Evolutionary conservation across 169 alveolate species (phyloP).

Genomic region (Theileria parva): DNA sequence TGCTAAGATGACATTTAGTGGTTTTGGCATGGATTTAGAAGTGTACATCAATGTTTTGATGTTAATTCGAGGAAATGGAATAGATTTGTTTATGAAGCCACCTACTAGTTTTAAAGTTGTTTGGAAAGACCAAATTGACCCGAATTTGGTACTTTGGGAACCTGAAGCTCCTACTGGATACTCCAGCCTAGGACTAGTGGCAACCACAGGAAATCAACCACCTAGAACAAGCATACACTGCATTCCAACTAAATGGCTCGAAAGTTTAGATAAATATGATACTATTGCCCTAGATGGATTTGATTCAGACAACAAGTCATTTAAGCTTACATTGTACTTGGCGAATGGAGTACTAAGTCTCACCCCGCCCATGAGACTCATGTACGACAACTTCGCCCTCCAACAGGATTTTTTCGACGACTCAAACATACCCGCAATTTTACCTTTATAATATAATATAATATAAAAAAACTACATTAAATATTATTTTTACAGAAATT

Average conservation of each 20-base stretch:
- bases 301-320: constrained; percentile 18
- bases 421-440: constrained; percentile 38
- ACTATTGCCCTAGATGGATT: constrained; percentile 41
- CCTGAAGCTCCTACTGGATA: constrained; percentile 58
- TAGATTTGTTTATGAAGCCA: constrained; percentile 8
- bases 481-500: no score
- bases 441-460: constrained; percentile 15
- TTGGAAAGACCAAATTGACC: constrained; percentile 52
- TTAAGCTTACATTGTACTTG: constrained; percentile 31
- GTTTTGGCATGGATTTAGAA: neutral
- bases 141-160: constrained; percentile 49
- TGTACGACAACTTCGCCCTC: constrained; percentile 42
- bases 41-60: constrained; percentile 7
- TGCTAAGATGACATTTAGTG: neutral
- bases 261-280: constrained; percentile 15
- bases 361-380: constrained; percentile 26
- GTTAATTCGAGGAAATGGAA: constrained; percentile 19
- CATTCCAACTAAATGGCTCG: constrained; percentile 55
- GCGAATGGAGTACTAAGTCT: constrained; percentile 34
- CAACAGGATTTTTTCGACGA: constrained; percentile 53
- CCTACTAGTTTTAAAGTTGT: constrained; percentile 31
- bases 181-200: constrained; percentile 52
- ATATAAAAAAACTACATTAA: no score
- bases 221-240: constrained; percentile 32
- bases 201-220: constrained; percentile 46